Conservation (phyloP, 768 basidiomycete species). For the Naganishia kalamii region DNA sequence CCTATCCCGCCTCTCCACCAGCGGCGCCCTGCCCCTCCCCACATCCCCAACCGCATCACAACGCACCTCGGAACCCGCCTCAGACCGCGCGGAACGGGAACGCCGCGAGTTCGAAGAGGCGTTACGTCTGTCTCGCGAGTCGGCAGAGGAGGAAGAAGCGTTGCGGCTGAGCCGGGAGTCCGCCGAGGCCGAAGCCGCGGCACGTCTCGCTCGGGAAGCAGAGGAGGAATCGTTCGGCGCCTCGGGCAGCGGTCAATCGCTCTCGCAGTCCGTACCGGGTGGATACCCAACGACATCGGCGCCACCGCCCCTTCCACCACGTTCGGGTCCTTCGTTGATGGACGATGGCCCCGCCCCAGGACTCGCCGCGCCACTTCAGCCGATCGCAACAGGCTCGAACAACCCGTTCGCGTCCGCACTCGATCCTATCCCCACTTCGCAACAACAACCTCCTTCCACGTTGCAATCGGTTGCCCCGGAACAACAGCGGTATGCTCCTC, state of each 20-base stretch:
- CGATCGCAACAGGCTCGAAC: constrained; percentile 17
- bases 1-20: constrained; percentile 13
- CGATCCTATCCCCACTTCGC: too few species aligned
- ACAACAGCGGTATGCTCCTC: constrained; percentile 1
- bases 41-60: neutral
- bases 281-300: neutral
- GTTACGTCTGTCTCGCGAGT: constrained; percentile 29
- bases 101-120: constrained; percentile 40
- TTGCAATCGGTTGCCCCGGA: neutral
- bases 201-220: neutral
- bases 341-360: neutral
- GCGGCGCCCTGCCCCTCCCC: neutral
- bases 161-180: constrained; percentile 34
- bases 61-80: neutral
- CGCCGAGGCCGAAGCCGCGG: neutral
- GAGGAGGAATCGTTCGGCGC: too few species aligned
- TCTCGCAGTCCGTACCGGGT: neutral
- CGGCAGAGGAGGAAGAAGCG: constrained; percentile 39
- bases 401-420: constrained; percentile 14
- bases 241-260: neutral
- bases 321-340: neutral
- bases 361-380: neutral
- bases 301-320: neutral
- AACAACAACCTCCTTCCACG: too few species aligned
- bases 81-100: constrained; percentile 27